Evolutionary conservation across 768 basidiomycete species (phyloP), one percentile per base, ranked within the genome.

Genomic region (Naganishia vaughanmartiniae): DNA sequence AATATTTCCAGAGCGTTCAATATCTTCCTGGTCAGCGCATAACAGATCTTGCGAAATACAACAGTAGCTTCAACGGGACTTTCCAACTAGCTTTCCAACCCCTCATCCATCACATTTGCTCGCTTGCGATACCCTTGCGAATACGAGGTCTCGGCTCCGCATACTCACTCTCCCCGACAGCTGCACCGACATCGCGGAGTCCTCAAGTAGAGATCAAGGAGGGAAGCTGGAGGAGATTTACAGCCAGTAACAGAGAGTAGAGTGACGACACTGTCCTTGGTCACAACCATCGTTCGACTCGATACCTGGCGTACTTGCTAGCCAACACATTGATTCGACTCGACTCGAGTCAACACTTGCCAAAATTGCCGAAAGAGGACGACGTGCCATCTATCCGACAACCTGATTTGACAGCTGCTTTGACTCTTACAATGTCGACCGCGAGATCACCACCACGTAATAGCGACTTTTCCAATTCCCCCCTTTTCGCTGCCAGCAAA

Each of bases 101-200:
- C 48, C 48, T 51, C 48, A 51, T 51, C 24, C 19, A 51, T n/a
- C 48, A n/a, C n/a, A 21, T n/a, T 26, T 21, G 24, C n/a, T 58
- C 57, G 57, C 57, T 58, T 58, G 34, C 57, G 57, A 58, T 10
- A 39, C 57, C 34, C 57, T 58, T 58, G 34, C 57, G 57, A 58
- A 42, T 31, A 34, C 57, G 57, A 58, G 57, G 34, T 39, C 33
- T 39, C 57, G 57, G 57, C 57, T 58, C 57, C 57, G 57, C 57
- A 58, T 39, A 30, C 33, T 30, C 30, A 9, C 51, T 2, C 54
- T 51, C 19, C 6, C 24, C n/a, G 21, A n/a, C 48, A 51, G 48
- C 48, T 51, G 48, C 48, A 24, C 46, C 48, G 14, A 24, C 21
- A 51, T 51, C 21, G 12, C 48, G 48, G 48, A n/a, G 17, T 51